phyloP scores from a whole-genome alignment of 257 asterid species.

The Solanum medicagineum region DNA sequence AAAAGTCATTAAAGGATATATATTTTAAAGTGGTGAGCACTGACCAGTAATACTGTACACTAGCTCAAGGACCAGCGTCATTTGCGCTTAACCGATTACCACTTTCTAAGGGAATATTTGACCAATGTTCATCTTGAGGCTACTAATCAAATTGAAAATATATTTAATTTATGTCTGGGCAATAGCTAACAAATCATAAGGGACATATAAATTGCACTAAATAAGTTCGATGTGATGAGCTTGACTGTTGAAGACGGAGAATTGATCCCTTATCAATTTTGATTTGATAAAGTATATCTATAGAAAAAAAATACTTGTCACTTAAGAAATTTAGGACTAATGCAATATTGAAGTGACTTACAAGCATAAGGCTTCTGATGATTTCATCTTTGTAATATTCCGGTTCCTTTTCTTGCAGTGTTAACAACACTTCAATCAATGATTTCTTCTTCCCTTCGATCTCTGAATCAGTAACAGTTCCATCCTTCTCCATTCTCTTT shows the following conservation, averaged over 20 bases:
- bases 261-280: too few species aligned
- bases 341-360: neutral
- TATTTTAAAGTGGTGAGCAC: neutral
- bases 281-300: neutral
- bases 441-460: conserved; percentile 18
- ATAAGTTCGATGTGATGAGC: fast-evolving
- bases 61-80: neutral
- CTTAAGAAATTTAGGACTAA: neutral
- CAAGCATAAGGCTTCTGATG: conserved; percentile 35
- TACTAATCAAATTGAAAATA: neutral
- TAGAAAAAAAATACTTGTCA: neutral
- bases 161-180: neutral
- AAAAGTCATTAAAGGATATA: neutral
- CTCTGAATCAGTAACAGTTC: conserved; percentile 1
- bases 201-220: fast-evolving
- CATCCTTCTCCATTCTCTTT: conserved; percentile 2
- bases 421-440: conserved; percentile 30
- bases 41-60: neutral
- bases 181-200: too few species aligned
- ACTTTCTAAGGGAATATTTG: neutral
- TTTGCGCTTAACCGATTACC: neutral
- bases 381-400: conserved; percentile 33
- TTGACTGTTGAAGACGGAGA: neutral
- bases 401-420: conserved; percentile 37
- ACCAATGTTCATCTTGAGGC: neutral